phyloP scores from a whole-genome alignment of 257 asterid species.

The Misopates orontium region DNA sequence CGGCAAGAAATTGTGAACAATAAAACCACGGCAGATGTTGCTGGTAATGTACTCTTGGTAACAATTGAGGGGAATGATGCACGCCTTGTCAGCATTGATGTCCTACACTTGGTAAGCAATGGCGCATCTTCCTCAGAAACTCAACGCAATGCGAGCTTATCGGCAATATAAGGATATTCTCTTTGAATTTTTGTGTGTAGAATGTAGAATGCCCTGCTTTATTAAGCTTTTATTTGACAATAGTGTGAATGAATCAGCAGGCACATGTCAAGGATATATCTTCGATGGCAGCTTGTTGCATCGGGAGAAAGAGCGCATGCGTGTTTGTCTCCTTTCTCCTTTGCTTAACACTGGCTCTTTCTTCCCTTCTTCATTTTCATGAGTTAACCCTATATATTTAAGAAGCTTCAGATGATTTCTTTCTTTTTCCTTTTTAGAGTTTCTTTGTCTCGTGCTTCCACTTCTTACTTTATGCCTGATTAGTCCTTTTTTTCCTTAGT shows the following conservation, averaged over 20 bases:
- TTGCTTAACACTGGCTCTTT: constrained; percentile 89
- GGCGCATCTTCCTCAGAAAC: constrained; percentile 28
- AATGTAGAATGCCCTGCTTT: constrained; percentile 56
- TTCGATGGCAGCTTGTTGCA: constrained; percentile 99
- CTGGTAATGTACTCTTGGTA: constrained; percentile 95
- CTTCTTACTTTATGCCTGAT: constrained; percentile 15
- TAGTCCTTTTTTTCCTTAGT: constrained; percentile 10
- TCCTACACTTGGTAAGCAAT: constrained; percentile 90
- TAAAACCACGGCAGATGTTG: constrained; percentile 98
- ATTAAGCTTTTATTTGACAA: constrained; percentile 78
- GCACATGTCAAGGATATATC: constrained; percentile 94
- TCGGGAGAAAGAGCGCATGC: constrained; percentile 94
- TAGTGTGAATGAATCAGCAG: constrained; percentile 98
- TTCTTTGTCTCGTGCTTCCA: constrained; percentile 18
- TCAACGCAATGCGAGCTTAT: constrained; percentile 32
- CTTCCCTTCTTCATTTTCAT: constrained; percentile 69
- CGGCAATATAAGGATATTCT: constrained; percentile 33
- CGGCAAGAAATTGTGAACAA: constrained; percentile 99
- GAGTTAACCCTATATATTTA: constrained; percentile 42
- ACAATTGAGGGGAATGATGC: constrained; percentile 98
- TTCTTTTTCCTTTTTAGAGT: constrained; percentile 4
- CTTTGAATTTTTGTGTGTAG: constrained; percentile 46
- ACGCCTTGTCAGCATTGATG: constrained; percentile 98
- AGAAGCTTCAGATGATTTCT: constrained; percentile 35
- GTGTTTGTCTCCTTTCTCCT: constrained; percentile 99